phyloP scores from a whole-genome alignment of 768 basidiomycete species.

The Tulasnella sp. region DNA sequence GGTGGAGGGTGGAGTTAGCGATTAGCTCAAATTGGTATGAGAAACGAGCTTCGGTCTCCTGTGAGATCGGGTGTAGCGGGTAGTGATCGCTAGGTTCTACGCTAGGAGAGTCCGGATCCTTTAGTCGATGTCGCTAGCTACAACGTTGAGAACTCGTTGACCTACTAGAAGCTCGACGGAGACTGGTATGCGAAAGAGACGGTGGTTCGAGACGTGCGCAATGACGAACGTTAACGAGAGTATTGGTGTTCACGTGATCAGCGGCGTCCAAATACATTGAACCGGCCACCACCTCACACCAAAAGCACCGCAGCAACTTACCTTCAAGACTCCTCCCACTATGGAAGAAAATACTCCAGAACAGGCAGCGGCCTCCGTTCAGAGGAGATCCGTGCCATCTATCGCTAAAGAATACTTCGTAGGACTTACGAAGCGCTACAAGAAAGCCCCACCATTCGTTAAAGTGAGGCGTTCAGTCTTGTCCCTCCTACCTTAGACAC shows the following conservation, averaged over 20 bases:
- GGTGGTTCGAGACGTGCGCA: background rate
- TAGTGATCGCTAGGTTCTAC: background rate
- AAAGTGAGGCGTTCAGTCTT: background rate
- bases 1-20: background rate
- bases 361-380: background rate
- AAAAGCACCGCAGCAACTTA: background rate
- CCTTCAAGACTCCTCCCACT: background rate
- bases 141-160: background rate
- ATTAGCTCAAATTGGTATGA: background rate
- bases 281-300: background rate
- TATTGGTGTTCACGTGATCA: background rate
- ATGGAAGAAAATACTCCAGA: background rate
- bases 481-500: background rate
- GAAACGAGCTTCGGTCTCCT: background rate
- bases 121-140: background rate
- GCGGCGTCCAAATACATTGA: background rate
- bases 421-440: background rate
- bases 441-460: slow-evolving; percentile 5
- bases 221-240: background rate
- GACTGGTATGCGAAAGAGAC: background rate
- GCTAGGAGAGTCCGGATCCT: background rate
- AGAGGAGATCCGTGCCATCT: background rate
- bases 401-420: background rate
- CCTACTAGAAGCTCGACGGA: background rate
- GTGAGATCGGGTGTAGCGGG: background rate